These are phyloP conservation scores for Epichloe bromicola DNA, from an alignment of 2,329 filamentous ascomycete genomes.

Conservation along the genomic window DNA sequence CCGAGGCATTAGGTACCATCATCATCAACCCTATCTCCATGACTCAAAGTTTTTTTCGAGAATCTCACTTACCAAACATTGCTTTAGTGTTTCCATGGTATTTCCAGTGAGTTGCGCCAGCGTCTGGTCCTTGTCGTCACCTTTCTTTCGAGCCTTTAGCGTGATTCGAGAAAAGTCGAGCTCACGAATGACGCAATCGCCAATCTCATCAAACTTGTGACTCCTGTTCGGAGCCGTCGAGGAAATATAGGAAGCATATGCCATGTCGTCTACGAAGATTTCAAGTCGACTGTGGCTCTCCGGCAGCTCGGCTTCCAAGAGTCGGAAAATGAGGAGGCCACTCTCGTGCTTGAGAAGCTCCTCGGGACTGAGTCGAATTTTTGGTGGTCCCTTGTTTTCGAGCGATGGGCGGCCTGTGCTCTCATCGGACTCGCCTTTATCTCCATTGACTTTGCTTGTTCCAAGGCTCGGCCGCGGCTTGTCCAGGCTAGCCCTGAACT, in stretches of 20 bases:
- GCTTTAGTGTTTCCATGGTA: constrained; percentile 76
- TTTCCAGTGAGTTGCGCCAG: constrained; percentile 74
- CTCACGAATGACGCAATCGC: constrained; percentile 91
- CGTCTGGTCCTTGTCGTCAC: constrained; percentile 62
- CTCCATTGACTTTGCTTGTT: constrained; percentile 3
- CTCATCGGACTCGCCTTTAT: constrained; percentile 18
- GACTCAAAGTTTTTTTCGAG: neutral
- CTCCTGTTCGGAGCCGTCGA: constrained; percentile 57
- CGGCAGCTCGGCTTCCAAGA: constrained; percentile 78
- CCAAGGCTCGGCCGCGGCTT: constrained; percentile 7
- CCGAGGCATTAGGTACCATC: neutral
- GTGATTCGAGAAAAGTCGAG: constrained; percentile 94
- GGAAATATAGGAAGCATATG: constrained; percentile 78
- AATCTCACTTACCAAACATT: constrained; percentile 55
- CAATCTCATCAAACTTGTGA: constrained; percentile 77
- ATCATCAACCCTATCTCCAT: too few species aligned
- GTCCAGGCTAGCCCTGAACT: constrained; percentile 27
- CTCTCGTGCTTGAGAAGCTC: constrained; percentile 80
- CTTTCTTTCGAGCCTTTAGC: constrained; percentile 70
- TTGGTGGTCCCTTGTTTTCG: constrained; percentile 47
- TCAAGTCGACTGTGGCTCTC: constrained; percentile 68
- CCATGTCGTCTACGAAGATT: constrained; percentile 86
- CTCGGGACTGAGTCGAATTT: constrained; percentile 64
- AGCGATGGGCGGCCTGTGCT: constrained; percentile 18
- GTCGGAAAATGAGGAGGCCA: constrained; percentile 85